Evolutionary conservation across 129 eudicot species (phyloP), one percentile per base, ranked within the genome.

Genomic region (Saussurea involucrata): DNA sequence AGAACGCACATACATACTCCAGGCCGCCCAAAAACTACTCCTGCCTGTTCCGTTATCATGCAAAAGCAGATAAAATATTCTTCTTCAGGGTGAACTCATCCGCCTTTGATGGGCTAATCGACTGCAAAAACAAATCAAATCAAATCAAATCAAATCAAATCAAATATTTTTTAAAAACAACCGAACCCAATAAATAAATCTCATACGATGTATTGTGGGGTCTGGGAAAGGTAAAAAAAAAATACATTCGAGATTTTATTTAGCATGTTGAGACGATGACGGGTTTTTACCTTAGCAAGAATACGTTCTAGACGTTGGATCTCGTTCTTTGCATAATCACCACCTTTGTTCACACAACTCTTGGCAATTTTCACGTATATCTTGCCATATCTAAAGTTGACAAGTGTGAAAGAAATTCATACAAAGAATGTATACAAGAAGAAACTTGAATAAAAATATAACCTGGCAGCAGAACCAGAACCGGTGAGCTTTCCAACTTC

Each of bases 1-100:
- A n/a, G n/a, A n/a, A n/a, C n/a, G n/a, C n/a, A 72, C 24, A 72
- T 29, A 78, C 76, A 61, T 22, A 24, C 53, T 72, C 81, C 76
- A 46, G 46, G 69, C 55, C 36, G 57, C 12, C 73, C 24, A n/a
- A 63, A 44, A 34, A 65, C 69, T 81, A 17, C 31, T 71, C 80
- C 80, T 63, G 8, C 9, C 40, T 10, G 20, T 34, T 53, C 4
- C 24, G 55, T 63, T 74, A 82, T 80, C 85, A 82, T 63, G 85
- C 90, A 82, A 92, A 95, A 55, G 90, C 84, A 1, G 89, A 78
- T 28, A 95, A 77, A 69, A 95, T 90, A 80, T 95, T 95, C 92
- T 95, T 95, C 99, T 92, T 95, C 40, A 95, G 90, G 11, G 91
- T 86, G 81, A 95, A 90, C 83, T 95, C 97, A 34, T 95, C 99